These are phyloP conservation scores for Monilinia laxa DNA, from an alignment of 2,329 filamentous ascomycete genomes.

Conservation along the genomic window DNA sequence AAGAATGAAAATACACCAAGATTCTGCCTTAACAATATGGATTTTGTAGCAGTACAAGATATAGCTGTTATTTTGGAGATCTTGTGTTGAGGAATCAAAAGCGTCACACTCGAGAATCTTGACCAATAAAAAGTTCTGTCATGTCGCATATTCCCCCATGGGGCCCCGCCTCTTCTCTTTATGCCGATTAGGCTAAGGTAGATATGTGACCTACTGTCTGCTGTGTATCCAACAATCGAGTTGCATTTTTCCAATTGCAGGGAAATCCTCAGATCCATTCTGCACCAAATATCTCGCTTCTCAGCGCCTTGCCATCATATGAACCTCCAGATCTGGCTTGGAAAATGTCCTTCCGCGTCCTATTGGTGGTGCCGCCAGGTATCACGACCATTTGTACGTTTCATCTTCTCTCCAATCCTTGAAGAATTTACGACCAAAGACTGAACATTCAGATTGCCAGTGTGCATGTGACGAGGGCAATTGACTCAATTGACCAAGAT, in stretches of 20 bases:
- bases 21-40: background rate
- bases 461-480: no score
- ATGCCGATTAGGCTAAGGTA: background rate
- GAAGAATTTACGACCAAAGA: no score
- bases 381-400: constrained; percentile 16
- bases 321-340: background rate
- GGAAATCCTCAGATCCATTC: background rate
- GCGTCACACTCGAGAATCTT: background rate
- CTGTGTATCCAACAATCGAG: background rate
- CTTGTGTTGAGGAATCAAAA: background rate
- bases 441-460: no score
- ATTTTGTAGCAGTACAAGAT: background rate
- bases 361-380: background rate
- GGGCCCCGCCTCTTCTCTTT: background rate
- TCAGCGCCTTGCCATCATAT: background rate
- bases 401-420: constrained; percentile 44
- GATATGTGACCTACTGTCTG: background rate
- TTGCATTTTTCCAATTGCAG: background rate
- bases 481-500: no score
- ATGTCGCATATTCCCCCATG: background rate
- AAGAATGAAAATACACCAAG: background rate
- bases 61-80: background rate
- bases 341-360: background rate
- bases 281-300: background rate
- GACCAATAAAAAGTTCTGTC: background rate